These are phyloP conservation scores for Lathyrus tuberosus DNA, from an alignment of 306 rosid species.

Conservation along the genomic window DNA sequence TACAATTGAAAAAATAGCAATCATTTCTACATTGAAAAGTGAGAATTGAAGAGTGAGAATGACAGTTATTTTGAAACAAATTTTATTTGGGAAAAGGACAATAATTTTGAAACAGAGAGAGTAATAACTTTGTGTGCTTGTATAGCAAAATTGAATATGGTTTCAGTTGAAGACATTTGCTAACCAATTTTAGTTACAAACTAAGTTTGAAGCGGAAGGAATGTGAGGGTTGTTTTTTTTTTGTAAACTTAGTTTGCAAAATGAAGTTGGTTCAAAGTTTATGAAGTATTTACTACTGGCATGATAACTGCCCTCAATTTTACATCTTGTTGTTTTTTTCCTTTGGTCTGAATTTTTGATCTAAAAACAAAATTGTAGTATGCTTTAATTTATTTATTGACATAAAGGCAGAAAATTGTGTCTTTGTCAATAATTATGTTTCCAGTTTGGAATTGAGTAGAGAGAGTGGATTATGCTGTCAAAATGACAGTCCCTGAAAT, in stretches of 20 bases:
- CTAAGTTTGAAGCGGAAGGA: not conserved
- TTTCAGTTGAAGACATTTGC: not conserved
- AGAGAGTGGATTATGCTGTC: slow-evolving; percentile 23
- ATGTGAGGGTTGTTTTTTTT: not conserved
- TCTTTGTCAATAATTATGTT: slow-evolving; percentile 13
- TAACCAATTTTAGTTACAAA: no score
- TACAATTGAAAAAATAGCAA: no score
- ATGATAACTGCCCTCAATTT: not conserved
- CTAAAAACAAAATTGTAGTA: not conserved
- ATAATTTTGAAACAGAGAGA: no score
- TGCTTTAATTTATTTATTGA: slow-evolving; percentile 1
- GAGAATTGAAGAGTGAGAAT: no score
- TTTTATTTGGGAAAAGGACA: no score
- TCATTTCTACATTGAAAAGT: no score
- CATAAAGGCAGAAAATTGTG: not conserved
- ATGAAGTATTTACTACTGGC: not conserved
- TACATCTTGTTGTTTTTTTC: not conserved
- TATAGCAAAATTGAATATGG: not conserved
- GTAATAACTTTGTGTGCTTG: not conserved
- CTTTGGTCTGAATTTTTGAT: not conserved
- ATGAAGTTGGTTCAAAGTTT: not conserved
- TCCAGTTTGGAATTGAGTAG: slow-evolving; percentile 17
- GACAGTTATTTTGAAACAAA: no score
- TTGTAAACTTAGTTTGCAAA: not conserved
- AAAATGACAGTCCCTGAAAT: not conserved